Evolutionary conservation across 1,284 basidiomycete species (phyloP).

Genomic region (Ceratobasidium sp.): DNA sequence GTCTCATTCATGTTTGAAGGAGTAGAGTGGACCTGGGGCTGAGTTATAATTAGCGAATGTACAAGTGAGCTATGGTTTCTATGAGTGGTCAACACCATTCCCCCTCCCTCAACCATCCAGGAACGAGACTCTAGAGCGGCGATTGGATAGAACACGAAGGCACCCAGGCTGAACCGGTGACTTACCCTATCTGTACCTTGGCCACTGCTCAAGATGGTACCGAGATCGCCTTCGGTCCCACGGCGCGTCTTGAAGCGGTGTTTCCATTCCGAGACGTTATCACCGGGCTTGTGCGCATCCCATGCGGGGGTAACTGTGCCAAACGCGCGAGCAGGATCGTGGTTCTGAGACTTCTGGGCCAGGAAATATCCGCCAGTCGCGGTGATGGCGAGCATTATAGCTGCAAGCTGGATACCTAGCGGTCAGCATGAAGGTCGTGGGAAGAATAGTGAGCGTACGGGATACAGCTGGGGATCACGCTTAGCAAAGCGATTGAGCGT

Average conservation of each 20-base stretch:
- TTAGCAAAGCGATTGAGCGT: conserved; percentile 38
- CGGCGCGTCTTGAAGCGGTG: conserved; percentile 34
- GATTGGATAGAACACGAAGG: conserved; percentile 9
- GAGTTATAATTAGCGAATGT: conserved; percentile 8
- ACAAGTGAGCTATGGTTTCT: not conserved
- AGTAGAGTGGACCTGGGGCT: not conserved
- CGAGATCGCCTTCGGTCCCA: conserved; percentile 27
- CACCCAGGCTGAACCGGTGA: not conserved
- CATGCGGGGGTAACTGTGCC: conserved; percentile 31
- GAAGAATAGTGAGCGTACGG: conserved; percentile 10
- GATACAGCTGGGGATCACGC: conserved; percentile 39
- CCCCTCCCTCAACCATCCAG: conserved; percentile 25
- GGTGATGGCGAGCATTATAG: conserved; percentile 25
- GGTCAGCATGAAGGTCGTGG: not conserved
- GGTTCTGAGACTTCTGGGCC: conserved; percentile 26
- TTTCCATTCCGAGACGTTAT: conserved; percentile 34
- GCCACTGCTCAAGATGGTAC: conserved; percentile 13
- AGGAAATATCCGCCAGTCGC: conserved; percentile 34
- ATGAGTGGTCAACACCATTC: conserved; percentile 22
- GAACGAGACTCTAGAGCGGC: conserved; percentile 15
- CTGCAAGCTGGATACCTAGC: conserved; percentile 4
- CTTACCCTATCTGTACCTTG: conserved; percentile 17
- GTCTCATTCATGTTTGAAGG: not conserved
- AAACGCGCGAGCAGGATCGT: conserved; percentile 27
- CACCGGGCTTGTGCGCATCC: conserved; percentile 35